Evolutionary conservation across 345 rosid genomes (phyloP).

Genomic region (Carallia pectinifolia): DNA sequence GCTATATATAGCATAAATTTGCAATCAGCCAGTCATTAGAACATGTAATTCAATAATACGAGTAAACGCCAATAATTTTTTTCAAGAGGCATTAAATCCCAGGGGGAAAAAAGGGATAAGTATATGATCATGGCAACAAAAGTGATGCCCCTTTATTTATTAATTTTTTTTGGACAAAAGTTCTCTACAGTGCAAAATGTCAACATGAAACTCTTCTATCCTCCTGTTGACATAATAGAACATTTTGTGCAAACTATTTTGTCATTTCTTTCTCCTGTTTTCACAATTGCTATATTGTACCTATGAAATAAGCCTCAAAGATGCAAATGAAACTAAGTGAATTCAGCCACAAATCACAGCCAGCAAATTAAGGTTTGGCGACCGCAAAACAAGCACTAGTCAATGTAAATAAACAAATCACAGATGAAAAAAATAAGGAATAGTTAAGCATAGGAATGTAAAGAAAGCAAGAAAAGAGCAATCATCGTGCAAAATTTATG

Average conservation of each 20-base stretch:
- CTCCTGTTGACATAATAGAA: too few species aligned
- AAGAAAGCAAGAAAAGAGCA: too few species aligned
- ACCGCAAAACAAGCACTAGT: not conserved
- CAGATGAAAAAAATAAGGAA: not conserved
- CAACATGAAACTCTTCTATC: too few species aligned
- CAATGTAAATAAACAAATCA: constrained; percentile 7
- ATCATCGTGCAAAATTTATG: too few species aligned
- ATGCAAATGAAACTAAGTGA: not conserved
- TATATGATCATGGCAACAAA: too few species aligned
- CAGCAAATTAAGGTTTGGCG: not conserved
- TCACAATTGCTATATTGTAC: not conserved
- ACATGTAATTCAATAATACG: not conserved
- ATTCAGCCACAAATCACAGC: not conserved
- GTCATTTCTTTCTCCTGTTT: too few species aligned
- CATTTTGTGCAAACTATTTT: too few species aligned
- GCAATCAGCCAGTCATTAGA: not conserved
- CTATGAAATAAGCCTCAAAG: not conserved
- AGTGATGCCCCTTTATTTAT: too few species aligned
- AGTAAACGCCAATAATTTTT: not conserved
- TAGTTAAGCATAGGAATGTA: too few species aligned
- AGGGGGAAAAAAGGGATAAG: not conserved
- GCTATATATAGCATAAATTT: not conserved
- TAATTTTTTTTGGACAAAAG: too few species aligned
- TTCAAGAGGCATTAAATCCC: not conserved
- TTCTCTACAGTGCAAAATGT: too few species aligned